Base-by-base conservation (phyloP, 2,329 filamentous ascomycete species). In the Emergomyces pasteurianus region DNA sequence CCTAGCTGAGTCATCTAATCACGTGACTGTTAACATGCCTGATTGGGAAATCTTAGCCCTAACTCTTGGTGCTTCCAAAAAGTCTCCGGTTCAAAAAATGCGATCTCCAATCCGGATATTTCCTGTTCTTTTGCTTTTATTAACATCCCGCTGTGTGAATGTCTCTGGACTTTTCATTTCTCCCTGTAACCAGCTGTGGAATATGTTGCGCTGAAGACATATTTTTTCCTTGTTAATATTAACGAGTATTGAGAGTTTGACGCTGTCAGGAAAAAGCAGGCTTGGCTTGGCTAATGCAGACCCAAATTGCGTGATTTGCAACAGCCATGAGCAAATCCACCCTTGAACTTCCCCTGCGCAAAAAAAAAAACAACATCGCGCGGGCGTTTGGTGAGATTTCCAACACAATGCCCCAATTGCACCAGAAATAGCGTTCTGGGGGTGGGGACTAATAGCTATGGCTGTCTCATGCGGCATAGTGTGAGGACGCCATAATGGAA, bases 221-320 rank as follows among this genome's bases (percentile, higher is more conserved):
- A 16, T 18, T 43, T 21, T 23, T 21, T 23, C n/a, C 26, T 31
- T n/a, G 16, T 38, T 23, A 21, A 40, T n/a, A n/a, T n/a, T n/a
- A n/a, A n/a, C n/a, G n/a, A n/a, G n/a, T n/a, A n/a, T n/a, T n/a
- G n/a, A n/a, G n/a, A 6, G 40, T 55, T 55, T 40, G 52, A 28
- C 12, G 6, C 28, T 34, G 40, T 5, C 28, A 31, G 10, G 21
- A 23, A n/a, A n/a, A n/a, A n/a, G n/a, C n/a, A n/a, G n/a, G n/a
- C n/a, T n/a, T n/a, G 10, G 34, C 36, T 34, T 60, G 38, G 36
- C 59, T 47, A 52, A 56, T 34, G 38, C 50, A 61, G 36, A 72
- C 72, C 73, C 63, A 62, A 70, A 75, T 75, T 71, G 74, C 74
- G 74, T 75, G 73, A 72, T 75, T 72, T 69, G 63, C 65, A 60